These are phyloP conservation scores for Paramecium tetraurelia DNA, from an alignment of 73 alveolate genomes.

Conservation along the genomic window DNA sequence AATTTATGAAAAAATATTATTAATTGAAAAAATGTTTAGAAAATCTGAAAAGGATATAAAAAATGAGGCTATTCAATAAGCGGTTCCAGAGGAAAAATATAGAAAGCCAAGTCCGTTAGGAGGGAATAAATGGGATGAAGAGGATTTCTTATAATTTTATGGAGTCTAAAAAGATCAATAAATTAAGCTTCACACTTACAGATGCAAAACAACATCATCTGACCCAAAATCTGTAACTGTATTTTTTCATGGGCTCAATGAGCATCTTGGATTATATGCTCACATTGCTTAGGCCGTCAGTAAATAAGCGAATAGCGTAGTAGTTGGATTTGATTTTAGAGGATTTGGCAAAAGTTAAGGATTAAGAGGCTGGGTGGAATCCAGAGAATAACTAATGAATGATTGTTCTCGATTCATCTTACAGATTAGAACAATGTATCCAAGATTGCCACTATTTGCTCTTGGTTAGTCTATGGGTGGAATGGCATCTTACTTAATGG, in stretches of 20 bases:
- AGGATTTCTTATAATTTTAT: not conserved
- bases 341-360: not conserved
- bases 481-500: constrained; percentile 24
- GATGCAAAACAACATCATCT: not conserved
- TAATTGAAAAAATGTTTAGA: not conserved
- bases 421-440: not conserved
- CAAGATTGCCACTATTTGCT: not conserved
- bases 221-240: constrained; percentile 11
- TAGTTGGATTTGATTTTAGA: not conserved
- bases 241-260: constrained; percentile 9
- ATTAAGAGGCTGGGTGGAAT: not conserved
- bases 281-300: not conserved
- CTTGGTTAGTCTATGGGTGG: constrained; percentile 33
- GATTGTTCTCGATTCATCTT: not conserved
- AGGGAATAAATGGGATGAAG: not conserved
- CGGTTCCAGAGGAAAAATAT: not conserved
- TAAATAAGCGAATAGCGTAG: not conserved
- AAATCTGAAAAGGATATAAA: not conserved
- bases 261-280: not conserved
- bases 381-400: not conserved
- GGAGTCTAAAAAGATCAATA: not conserved
- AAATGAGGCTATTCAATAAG: not conserved
- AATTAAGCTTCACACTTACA: not conserved
- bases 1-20: not conserved
- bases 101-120: not conserved